Evolutionary conservation across 2,329 filamentous ascomycete species (phyloP), one percentile per base, ranked within the genome.

Genomic region (Talaromyces rugulosus): DNA sequence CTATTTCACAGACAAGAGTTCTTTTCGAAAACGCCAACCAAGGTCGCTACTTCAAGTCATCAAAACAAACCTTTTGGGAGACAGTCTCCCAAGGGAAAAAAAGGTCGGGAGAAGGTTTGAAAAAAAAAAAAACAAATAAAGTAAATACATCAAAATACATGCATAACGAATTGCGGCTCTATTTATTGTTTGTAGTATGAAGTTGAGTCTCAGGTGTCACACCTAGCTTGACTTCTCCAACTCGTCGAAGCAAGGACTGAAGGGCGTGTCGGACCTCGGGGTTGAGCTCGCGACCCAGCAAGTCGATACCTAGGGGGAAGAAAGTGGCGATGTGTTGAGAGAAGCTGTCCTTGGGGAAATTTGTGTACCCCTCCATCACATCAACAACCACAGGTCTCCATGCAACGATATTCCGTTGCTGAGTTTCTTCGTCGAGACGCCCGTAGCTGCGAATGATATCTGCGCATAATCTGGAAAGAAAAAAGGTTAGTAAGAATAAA

Each of bases 341-440:
- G 69, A 99, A 99, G 51, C 91, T 90, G 28, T 87, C 83, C 18
- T 86, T 83, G 0, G 92, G 90, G 79, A 98, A 97, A 6, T 87
- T 89, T 0, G 88, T 88, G 74, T 94, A 98, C 1, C 95, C 95
- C 71, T 99, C 94, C 9, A 99, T 82, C 8, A 99, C 95, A 72
- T 96, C 95, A 18, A 99, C 92, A 1, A 99, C 95, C 0, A 99
- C 95, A 0, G 95, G 95, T 18, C 95, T 85, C 95, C 95, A 99
- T 0, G 96, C 96, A 30, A 96, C 86, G 60, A 99, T 96, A 76
- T 99, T 99, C 61, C 95, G 85, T 73, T 98, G 93, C 77, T 99
- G 95, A 31, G 91, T 96, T 72, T 99, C 96, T 74, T 97, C 93
- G 72, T 98, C 95, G 3, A 99, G 87, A 4, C 84, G 82, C 11